Conservation (phyloP, 208 protist genomes). For the Acanthamoeba triangularis region DNA sequence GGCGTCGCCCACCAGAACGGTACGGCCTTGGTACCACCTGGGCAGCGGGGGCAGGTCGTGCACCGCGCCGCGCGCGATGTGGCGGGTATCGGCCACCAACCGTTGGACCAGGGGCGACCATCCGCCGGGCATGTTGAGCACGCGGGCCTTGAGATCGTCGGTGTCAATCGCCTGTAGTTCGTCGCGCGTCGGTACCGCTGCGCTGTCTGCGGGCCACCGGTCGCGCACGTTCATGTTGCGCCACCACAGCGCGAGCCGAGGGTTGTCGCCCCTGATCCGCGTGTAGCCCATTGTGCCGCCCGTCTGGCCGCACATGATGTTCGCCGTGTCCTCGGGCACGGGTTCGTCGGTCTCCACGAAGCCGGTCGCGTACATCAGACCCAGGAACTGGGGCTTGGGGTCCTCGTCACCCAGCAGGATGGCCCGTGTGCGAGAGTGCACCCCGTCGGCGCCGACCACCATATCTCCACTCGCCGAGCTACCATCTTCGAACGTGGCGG, state of each 20-base stretch:
- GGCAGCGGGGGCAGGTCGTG: not conserved
- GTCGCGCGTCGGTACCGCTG: not conserved
- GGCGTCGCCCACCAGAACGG: not conserved
- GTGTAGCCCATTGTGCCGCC: not conserved
- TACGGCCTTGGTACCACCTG: not conserved
- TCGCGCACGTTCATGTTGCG: conserved; percentile 3
- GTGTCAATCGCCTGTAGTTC: not conserved
- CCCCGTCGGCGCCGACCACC: not conserved
- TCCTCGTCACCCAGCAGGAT: not conserved
- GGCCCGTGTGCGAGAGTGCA: not conserved
- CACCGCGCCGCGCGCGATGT: not conserved
- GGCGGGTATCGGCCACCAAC: not conserved
- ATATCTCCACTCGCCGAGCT: not conserved
- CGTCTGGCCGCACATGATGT: not conserved
- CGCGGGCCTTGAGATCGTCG: not conserved
- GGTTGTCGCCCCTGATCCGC: not conserved
- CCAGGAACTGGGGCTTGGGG: not conserved
- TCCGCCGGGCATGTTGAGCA: not conserved
- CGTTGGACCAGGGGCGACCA: not conserved
- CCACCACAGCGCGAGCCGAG: not conserved
- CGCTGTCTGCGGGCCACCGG: not conserved
- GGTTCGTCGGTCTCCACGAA: not conserved
- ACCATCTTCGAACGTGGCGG: not conserved
- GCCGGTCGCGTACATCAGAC: not conserved
- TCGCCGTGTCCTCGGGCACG: not conserved